Evolutionary conservation across 257 asterid genomes (phyloP).

Genomic region (Hygrophila difformis): DNA sequence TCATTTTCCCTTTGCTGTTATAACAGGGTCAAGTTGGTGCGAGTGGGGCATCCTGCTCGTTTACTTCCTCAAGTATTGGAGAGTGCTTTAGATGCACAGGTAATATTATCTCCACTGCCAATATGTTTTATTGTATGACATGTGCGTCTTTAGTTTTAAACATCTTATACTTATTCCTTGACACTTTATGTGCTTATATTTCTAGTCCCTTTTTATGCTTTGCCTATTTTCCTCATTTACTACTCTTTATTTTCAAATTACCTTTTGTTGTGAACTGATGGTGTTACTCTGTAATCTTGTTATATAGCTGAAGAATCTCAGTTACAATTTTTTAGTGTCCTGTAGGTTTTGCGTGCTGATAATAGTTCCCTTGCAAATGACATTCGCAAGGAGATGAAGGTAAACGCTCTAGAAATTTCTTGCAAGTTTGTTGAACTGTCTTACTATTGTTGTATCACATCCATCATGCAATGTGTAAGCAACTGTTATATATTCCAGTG

Average conservation of each 20-base stretch:
- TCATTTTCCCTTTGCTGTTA: slow-evolving; percentile 7
- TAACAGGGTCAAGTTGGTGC: slow-evolving; percentile 82
- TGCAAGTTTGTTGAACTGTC: slow-evolving; percentile 7
- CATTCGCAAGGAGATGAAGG: slow-evolving; percentile 98
- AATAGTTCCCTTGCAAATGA: slow-evolving; percentile 94
- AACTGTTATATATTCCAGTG: not conserved
- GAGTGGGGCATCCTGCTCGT: slow-evolving; percentile 98
- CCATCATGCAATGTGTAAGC: not conserved
- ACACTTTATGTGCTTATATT: no score
- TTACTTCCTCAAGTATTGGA: slow-evolving; percentile 94
- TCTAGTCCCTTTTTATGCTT: no score
- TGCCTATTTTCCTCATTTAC: no score
- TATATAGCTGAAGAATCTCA: not conserved
- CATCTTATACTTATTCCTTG: no score
- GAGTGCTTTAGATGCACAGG: slow-evolving; percentile 94
- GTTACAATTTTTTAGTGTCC: slow-evolving; percentile 14
- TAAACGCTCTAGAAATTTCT: slow-evolving; percentile 14
- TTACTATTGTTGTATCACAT: not conserved
- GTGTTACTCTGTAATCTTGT: not conserved
- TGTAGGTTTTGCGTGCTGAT: slow-evolving; percentile 91
- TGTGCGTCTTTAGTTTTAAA: no score
- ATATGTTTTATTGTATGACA: slow-evolving; percentile 12
- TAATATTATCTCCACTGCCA: slow-evolving; percentile 22
- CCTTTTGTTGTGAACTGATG: slow-evolving; percentile 10
- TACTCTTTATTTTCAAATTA: no score